phyloP scores from a whole-genome alignment of 768 basidiomycete species.

The Galerina sulciceps region DNA sequence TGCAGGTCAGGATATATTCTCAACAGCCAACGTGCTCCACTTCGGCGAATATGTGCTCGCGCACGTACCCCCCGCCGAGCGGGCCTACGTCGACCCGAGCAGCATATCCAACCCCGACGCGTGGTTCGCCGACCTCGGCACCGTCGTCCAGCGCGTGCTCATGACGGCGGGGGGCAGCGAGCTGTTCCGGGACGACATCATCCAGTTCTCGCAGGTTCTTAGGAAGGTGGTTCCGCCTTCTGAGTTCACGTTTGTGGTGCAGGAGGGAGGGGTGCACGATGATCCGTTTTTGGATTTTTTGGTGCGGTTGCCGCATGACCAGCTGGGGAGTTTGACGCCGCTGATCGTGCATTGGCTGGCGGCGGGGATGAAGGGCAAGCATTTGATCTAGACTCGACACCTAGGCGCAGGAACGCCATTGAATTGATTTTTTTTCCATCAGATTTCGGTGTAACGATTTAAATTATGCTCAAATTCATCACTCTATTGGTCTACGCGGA shows the following conservation, averaged over 20 bases:
- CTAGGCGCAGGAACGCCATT: too few relatives aligned
- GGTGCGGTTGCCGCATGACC: background rate
- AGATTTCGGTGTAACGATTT: background rate
- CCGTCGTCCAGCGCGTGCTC: conserved; percentile 24
- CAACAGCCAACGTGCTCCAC: background rate
- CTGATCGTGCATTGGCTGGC: conserved; percentile 15
- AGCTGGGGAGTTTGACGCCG: conserved; percentile 3
- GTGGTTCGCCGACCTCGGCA: conserved; percentile 30
- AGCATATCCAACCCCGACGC: conserved; percentile 22
- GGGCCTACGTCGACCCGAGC: conserved; percentile 18
- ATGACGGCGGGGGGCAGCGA: conserved; percentile 30
- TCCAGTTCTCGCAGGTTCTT: conserved; percentile 15
- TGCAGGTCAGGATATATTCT: conserved; percentile 2
- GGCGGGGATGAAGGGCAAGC: conserved; percentile 10
- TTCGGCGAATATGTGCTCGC: conserved; percentile 3
- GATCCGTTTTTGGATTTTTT: conserved; percentile 17
- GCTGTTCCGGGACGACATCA: conserved; percentile 27
- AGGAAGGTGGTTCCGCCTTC: conserved; percentile 3
- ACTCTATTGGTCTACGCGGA: too few relatives aligned
- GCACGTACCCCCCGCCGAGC: background rate
- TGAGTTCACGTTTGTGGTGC: conserved; percentile 8
- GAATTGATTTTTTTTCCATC: too few relatives aligned
- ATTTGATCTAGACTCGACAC: too few relatives aligned
- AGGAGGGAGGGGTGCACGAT: conserved; percentile 17
- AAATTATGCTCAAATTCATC: too few relatives aligned